Base-by-base conservation (phyloP, 75 land plant species). In the Picea sitchensis region DNA sequence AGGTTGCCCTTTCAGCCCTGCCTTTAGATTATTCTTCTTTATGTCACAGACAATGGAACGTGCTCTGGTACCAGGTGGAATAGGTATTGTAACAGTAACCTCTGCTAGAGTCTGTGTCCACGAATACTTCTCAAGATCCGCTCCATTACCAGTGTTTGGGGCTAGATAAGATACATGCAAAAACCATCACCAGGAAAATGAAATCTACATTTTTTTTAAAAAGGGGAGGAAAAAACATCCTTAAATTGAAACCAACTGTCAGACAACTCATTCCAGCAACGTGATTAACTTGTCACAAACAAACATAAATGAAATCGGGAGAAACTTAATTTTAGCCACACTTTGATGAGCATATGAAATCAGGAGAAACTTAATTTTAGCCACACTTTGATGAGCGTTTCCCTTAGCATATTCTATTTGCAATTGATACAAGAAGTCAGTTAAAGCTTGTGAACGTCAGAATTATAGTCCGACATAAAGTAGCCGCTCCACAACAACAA, bases 1-100 rank as follows among this genome's bases (percentile, higher is more conserved):
- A 69, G 94, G 89, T 65, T 94, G 90, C 44, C 97, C 98, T 85
- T 96, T 96, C 26, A 96, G 87, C 76, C 95, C 98, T 67, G 93
- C 89, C 83, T 90, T 94, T 21, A 96, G 75, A 75, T 84, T 83
- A 32, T 89, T 96, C 75, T 89, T 96, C 89, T 96, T 96, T 72
- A 96, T 96, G 21, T 92, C 98, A 84, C 98, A 96, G 12, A 51
- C 65, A 56, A 96, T 84, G 62, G 73, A 85, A 81, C 93, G 85
- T 20, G 91, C 85, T 36, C 85, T 92, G 2, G 94, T 96, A 73
- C 96, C 98, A 38, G 59, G 76, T 38, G 96, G 93, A 14, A 96
- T 81, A 18, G 92, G 90, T 18, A 96, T 87, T 21, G 65, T 91
- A 20, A 96, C 82, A 68, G 83, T 89, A 18, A 91, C 84, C 85